These are phyloP conservation scores for Trichaptum fuscoviolaceum DNA, from an alignment of 768 basidiomycete species.

Conservation along the genomic window DNA sequence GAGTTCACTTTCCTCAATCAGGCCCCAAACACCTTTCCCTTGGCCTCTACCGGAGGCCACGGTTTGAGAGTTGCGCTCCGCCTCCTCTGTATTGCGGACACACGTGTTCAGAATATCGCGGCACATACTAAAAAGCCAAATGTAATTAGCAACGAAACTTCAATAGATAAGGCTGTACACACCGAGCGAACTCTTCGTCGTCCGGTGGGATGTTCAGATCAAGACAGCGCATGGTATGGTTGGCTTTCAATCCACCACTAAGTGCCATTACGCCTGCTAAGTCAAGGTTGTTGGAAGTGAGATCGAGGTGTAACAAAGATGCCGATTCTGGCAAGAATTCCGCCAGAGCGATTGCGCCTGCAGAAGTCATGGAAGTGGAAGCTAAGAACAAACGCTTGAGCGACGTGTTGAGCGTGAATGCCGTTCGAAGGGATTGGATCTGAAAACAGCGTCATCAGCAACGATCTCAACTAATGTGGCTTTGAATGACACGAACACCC, in stretches of 20 bases:
- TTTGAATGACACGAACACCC: slow-evolving; percentile 55
- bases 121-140: slow-evolving; percentile 49
- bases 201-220: slow-evolving; percentile 89
- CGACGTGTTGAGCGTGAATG: slow-evolving; percentile 87
- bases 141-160: slow-evolving; percentile 19
- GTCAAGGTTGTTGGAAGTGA: slow-evolving; percentile 79
- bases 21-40: slow-evolving; percentile 71
- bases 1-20: slow-evolving; percentile 83
- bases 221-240: slow-evolving; percentile 83
- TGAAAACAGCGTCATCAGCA: slow-evolving; percentile 22
- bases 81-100: slow-evolving; percentile 90
- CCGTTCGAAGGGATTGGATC: slow-evolving; percentile 85
- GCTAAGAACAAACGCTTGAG: slow-evolving; percentile 92
- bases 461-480: neutral
- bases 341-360: slow-evolving; percentile 90
- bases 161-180: neutral
- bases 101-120: slow-evolving; percentile 88
- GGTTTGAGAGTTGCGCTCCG: slow-evolving; percentile 36
- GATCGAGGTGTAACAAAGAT: slow-evolving; percentile 85
- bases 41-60: slow-evolving; percentile 43
- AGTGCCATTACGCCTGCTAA: slow-evolving; percentile 93
- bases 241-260: slow-evolving; percentile 76
- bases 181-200: slow-evolving; percentile 72
- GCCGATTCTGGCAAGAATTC: slow-evolving; percentile 92
- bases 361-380: slow-evolving; percentile 69